These are phyloP conservation scores for Rhododendron ovatum DNA, from an alignment of 148 eudicot species.

Conservation along the genomic window DNA sequence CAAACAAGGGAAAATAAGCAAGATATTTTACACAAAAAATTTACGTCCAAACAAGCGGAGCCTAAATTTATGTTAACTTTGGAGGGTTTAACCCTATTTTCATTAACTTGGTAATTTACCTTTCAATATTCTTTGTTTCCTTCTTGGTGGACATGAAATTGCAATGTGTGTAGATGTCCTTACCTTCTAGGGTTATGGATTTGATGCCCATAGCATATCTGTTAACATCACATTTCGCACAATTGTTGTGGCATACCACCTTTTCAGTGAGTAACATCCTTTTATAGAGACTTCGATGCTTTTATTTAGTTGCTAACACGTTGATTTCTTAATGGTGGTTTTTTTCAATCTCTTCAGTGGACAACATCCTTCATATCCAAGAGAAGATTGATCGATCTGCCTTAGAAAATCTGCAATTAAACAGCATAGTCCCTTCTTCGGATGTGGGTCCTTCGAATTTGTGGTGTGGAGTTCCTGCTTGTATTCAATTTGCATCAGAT, in stretches of 20 bases:
- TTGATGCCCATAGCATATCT: background rate
- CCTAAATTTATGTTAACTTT: background rate
- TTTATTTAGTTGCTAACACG: background rate
- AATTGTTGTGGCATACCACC: background rate
- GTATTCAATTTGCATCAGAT: conserved; percentile 28
- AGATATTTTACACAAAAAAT: no score
- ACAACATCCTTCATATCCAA: background rate
- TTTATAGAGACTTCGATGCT: background rate
- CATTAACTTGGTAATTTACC: background rate
- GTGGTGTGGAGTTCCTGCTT: conserved; percentile 11
- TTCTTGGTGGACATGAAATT: background rate
- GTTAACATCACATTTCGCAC: background rate
- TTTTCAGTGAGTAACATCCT: background rate
- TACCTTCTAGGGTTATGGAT: background rate
- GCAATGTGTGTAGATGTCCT: background rate
- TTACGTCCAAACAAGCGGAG: no score
- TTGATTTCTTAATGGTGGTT: background rate
- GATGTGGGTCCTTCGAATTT: background rate
- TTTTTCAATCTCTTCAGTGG: background rate
- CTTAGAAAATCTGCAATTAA: background rate
- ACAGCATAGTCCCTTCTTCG: background rate
- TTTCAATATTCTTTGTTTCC: background rate
- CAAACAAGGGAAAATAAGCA: no score
- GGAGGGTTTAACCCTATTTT: background rate
- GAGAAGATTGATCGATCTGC: background rate